Conservation (phyloP, 148 eudicot genomes). For the Fagopyrum tataricum region DNA sequence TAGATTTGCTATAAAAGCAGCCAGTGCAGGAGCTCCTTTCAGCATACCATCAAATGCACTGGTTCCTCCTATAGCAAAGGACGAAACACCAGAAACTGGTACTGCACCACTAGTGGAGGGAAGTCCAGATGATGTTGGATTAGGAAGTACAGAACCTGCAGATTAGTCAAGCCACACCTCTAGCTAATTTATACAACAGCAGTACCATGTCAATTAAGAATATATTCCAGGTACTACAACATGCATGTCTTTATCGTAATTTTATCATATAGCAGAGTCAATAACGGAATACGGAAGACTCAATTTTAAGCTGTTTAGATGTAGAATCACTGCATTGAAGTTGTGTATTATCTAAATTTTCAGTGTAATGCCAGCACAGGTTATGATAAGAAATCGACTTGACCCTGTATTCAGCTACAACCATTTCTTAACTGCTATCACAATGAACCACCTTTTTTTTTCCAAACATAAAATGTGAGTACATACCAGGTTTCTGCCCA, state of each 20-base stretch:
- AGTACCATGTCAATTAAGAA: not conserved
- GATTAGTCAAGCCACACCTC: not conserved
- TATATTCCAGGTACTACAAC: not conserved
- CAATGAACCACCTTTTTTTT: not conserved
- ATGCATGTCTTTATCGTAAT: not conserved
- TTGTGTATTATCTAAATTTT: not conserved
- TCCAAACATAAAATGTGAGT: not conserved
- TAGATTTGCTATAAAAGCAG: conserved; percentile 61
- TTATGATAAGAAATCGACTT: not conserved
- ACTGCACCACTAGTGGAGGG: conserved; percentile 30
- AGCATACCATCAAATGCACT: conserved; percentile 52
- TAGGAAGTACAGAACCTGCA: conserved; percentile 30
- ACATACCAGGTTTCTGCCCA: conserved; percentile 64
- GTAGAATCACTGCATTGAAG: not conserved
- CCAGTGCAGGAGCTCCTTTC: conserved; percentile 63
- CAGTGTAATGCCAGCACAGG: not conserved
- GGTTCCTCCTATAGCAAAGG: conserved; percentile 25
- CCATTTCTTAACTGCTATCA: not conserved
- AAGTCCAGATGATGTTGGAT: conserved; percentile 37
- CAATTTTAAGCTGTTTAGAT: not conserved
- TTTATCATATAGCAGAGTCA: not conserved
- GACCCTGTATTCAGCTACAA: not conserved
- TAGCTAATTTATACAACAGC: not conserved
- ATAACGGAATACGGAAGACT: not conserved
- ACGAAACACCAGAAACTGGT: conserved; percentile 17